Evolutionary conservation across 2,329 filamentous ascomycete genomes (phyloP).

Genomic region (Colletotrichum graminicola): DNA sequence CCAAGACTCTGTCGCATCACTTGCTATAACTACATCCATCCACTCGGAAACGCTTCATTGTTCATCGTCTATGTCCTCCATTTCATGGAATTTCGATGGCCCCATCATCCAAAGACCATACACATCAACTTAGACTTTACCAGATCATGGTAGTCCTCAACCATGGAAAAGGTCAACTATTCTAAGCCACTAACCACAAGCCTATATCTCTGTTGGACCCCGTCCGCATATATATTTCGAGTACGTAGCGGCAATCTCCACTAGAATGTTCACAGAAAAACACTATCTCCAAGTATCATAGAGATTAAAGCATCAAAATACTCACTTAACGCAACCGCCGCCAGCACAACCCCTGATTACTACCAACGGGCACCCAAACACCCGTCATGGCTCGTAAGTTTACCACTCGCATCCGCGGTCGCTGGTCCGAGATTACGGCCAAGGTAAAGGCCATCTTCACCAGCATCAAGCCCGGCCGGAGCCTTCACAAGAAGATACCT

Average conservation of each 20-base stretch:
- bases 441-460: not conserved
- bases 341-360: not conserved
- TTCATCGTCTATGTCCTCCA: not conserved
- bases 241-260: not conserved
- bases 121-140: not conserved
- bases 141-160: not conserved
- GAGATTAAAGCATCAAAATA: not conserved
- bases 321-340: not conserved
- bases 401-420: not conserved
- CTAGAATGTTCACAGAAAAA: not conserved
- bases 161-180: not conserved
- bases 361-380: not conserved
- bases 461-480: not conserved
- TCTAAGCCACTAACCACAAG: not conserved
- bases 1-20: not conserved
- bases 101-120: not conserved
- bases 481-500: not conserved
- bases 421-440: not conserved
- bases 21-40: not conserved
- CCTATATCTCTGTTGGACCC: not conserved
- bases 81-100: not conserved
- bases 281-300: not conserved
- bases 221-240: not conserved
- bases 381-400: not conserved
- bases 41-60: not conserved